These are phyloP conservation scores for Blakeslea trispora DNA, from an alignment of 371 early-diverging fungal genomes.

Conservation along the genomic window DNA sequence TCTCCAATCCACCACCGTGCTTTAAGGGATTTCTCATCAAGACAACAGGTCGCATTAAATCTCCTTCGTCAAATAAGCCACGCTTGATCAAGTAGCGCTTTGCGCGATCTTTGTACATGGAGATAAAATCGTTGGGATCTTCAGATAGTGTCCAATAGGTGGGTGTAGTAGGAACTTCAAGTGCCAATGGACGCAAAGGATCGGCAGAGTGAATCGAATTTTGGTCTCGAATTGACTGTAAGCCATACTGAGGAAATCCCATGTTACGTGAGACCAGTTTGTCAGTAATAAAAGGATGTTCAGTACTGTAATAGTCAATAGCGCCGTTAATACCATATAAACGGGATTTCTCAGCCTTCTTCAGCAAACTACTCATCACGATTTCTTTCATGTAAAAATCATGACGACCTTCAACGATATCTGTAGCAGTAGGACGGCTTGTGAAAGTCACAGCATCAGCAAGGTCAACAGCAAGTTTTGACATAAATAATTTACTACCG, in stretches of 20 bases:
- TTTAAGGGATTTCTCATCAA: constrained; percentile 60
- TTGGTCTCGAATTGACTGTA: constrained; percentile 29
- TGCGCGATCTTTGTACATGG: constrained; percentile 53
- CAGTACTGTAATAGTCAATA: constrained; percentile 51
- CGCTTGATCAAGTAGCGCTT: constrained; percentile 53
- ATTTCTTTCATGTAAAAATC: constrained; percentile 66
- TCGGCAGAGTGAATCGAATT: constrained; percentile 10
- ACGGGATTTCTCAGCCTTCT: constrained; percentile 49
- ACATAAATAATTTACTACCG: constrained; percentile 61
- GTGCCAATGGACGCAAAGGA: constrained; percentile 14
- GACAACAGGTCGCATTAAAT: constrained; percentile 55
- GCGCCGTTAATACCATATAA: constrained; percentile 66
- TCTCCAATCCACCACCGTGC: constrained; percentile 45
- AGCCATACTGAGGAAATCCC: constrained; percentile 50
- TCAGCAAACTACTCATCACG: constrained; percentile 57
- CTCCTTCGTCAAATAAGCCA: constrained; percentile 40
- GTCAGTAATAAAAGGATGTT: constrained; percentile 57
- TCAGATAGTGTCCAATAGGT: constrained; percentile 34
- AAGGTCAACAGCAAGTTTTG: constrained; percentile 58
- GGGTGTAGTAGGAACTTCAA: constrained; percentile 17
- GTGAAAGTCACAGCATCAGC: constrained; percentile 62
- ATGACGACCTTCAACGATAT: constrained; percentile 59
- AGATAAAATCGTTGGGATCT: constrained; percentile 37
- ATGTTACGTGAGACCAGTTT: constrained; percentile 40
- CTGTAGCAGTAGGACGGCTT: constrained; percentile 56